Percentiles rank a stretch among this genome's conserved stretches.
These are phyloP conservation scores for Populus hybrid DNA, from an alignment of 441 rosid genomes.

Conservation along the genomic window DNA sequence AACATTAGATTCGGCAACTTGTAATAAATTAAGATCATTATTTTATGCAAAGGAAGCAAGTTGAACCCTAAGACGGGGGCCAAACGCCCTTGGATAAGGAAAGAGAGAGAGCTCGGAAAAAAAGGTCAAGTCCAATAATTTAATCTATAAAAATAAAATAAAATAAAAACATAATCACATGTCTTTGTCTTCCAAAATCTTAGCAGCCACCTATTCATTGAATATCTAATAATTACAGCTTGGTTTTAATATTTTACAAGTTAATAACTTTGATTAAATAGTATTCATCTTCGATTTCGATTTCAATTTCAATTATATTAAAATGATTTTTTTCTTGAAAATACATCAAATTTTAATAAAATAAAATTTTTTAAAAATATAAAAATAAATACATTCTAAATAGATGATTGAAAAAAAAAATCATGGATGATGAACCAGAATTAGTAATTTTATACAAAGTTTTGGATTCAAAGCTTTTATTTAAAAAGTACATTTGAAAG, in stretches of 20 bases:
- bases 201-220: constrained; percentile 12
- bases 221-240: neutral
- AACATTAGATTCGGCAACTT: neutral
- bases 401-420: neutral
- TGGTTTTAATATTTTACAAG: too few species aligned
- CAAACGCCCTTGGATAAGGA: neutral
- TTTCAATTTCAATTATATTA: too few species aligned
- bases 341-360: too few species aligned
- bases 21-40: neutral
- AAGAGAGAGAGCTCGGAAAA: neutral
- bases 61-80: neutral
- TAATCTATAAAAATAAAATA: neutral
- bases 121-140: neutral
- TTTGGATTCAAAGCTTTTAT: too few species aligned
- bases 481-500: too few species aligned
- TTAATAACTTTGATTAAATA: too few species aligned
- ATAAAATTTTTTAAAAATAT: too few species aligned
- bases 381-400: neutral
- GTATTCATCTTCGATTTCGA: too few species aligned
- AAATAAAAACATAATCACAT: neutral
- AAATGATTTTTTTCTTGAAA: too few species aligned
- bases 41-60: neutral
- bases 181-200: constrained; percentile 23
- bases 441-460: neutral
- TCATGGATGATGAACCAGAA: neutral